phyloP scores from a whole-genome alignment of 176 grass and related monocot genomes.

The Rhynchospora tenuis region DNA sequence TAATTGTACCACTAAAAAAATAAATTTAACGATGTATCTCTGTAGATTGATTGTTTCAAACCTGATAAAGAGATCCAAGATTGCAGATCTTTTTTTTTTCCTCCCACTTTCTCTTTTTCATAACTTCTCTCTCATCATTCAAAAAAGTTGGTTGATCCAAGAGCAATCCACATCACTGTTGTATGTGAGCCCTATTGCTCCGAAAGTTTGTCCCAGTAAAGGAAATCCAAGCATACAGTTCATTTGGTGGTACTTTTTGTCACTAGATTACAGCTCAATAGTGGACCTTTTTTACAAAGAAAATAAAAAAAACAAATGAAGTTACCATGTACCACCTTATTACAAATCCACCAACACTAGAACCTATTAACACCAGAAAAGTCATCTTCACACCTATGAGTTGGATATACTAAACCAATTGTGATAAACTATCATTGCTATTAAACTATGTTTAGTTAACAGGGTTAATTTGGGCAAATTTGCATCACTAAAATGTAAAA shows the following conservation, averaged over 20 bases:
- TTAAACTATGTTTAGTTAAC: neutral
- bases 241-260: neutral
- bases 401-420: neutral
- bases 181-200: neutral
- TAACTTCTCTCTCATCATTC: neutral
- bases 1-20: neutral
- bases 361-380: neutral
- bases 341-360: neutral
- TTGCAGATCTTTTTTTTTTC: neutral
- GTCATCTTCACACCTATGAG: neutral
- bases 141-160: neutral
- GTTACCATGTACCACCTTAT: neutral
- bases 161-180: neutral
- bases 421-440: neutral
- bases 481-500: neutral
- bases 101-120: no score
- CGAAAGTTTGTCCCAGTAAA: neutral
- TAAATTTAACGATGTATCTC: no score
- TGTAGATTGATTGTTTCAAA: neutral
- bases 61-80: neutral
- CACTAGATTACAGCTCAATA: neutral
- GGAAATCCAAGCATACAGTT: neutral
- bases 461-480: neutral
- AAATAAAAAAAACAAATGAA: neutral
- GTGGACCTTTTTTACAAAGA: neutral